phyloP scores from a whole-genome alignment of 73 alveolate genomes.

The Uronychia setigera region DNA sequence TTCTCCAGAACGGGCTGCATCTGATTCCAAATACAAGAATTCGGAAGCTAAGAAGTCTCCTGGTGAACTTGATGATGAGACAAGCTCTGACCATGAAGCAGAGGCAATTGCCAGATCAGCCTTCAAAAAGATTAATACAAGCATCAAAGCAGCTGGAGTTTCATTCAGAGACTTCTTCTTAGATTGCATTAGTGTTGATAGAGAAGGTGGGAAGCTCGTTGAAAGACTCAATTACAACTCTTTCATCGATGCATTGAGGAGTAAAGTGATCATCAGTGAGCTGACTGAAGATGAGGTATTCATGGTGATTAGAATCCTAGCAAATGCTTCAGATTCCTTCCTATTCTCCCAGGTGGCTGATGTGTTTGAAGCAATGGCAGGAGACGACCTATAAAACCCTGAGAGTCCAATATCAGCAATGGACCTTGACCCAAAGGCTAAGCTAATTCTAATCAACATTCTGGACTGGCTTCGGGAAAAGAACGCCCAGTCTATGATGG shows the following conservation, averaged over 20 bases:
- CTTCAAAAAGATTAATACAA: background rate
- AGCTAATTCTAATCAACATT: background rate
- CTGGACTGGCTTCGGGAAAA: background rate
- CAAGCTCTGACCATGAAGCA: conserved; percentile 3
- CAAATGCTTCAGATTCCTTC: background rate
- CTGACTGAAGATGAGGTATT: background rate
- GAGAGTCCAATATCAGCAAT: background rate
- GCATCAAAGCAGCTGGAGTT: background rate
- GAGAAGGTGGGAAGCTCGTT: background rate
- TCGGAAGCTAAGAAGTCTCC: background rate
- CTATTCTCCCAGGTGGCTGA: background rate
- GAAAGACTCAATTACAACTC: background rate
- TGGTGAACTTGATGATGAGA: background rate
- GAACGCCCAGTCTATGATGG: background rate
- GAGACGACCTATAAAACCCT: background rate
- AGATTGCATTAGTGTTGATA: background rate
- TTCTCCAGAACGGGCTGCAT: no score
- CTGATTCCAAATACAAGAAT: no score
- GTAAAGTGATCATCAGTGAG: background rate
- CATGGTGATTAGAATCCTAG: background rate
- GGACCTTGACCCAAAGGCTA: background rate
- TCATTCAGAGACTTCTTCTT: background rate
- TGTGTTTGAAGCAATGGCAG: background rate
- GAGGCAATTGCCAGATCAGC: background rate
- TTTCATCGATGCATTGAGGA: background rate